These are phyloP conservation scores for Jamesozyma gamospora DNA, from an alignment of 805 yeast species.

Conservation along the genomic window DNA sequence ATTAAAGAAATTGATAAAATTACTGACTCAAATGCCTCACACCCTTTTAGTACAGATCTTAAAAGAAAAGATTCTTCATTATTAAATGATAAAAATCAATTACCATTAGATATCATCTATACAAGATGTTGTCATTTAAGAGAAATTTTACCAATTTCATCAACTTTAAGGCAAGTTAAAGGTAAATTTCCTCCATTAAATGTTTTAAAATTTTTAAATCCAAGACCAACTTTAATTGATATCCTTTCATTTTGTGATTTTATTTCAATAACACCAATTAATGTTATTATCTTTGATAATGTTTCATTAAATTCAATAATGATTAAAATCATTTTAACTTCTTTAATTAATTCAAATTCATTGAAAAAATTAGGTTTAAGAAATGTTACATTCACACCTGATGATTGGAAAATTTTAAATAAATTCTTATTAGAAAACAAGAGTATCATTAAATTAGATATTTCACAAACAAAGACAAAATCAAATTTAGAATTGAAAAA, in stretches of 20 bases:
- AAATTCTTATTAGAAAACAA: conserved; percentile 60
- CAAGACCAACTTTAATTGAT: conserved; percentile 85
- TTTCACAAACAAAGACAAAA: conserved; percentile 50
- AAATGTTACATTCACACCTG: conserved; percentile 61
- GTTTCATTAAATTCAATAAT: conserved; percentile 64
- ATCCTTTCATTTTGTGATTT: conserved; percentile 83
- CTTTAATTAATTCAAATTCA: conserved; percentile 55
- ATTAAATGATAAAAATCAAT: conserved; percentile 9
- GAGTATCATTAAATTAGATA: conserved; percentile 49
- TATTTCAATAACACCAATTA: conserved; percentile 72
- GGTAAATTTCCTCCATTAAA: conserved; percentile 71
- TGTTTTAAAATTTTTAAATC: conserved; percentile 62
- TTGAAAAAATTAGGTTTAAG: conserved; percentile 66
- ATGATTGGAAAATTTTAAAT: conserved; percentile 74
- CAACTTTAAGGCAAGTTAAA: conserved; percentile 72
- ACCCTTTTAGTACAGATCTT: too few relatives aligned
- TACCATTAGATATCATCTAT: conserved; percentile 55
- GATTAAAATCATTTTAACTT: conserved; percentile 61
- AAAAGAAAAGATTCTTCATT: too few relatives aligned
- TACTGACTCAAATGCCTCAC: too few relatives aligned
- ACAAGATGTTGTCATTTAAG: conserved; percentile 89
- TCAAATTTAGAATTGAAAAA: conserved; percentile 26
- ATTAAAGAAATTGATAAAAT: too few relatives aligned
- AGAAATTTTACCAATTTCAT: conserved; percentile 86
- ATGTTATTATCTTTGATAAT: conserved; percentile 69